Evolutionary conservation across 2,329 filamentous ascomycete genomes (phyloP), one percentile per base, ranked within the genome.

Genomic region (Ophiostoma pallidulum): DNA sequence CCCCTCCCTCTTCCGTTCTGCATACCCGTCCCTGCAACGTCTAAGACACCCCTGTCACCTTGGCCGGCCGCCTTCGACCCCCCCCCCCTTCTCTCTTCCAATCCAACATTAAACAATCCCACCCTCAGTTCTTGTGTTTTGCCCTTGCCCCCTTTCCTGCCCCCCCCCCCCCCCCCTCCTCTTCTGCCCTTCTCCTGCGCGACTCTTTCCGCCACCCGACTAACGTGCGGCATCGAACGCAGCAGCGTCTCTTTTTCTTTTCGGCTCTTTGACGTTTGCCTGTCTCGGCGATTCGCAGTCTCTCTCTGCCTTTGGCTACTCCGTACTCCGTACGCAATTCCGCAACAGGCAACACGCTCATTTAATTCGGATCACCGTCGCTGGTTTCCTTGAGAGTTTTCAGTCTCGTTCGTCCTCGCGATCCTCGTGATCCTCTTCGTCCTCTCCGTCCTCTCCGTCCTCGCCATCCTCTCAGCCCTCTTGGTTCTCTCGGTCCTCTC

Each of bases 71-170:
- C 18, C n/a, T n/a, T n/a, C n/a, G n/a, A n/a, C n/a, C n/a, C n/a
- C n/a, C n/a, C n/a, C n/a, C n/a, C n/a, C n/a, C n/a, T n/a, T n/a
- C n/a, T n/a, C n/a, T n/a, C 42, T 38, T 22, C 24, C 35, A 45
- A 28, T 38, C 22, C 35, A 16, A 45, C 42, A 28, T 38, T 31
- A 24, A 16, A 45, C 42, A 45, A 45, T 38, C 38, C 42, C 16
- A 45, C 42, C 35, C 24, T 45, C 35, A 18, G 9, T 31, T 32
- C 20, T 38, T 45, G 18, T 28, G 35, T 39, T 45, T 45, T 22
- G 43, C 26, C 43, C 33, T 28, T 10, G 10, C 41, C 41, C 24
- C 35, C 26, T 38, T 38, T 45, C 24, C 18, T 38, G 16, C 8
- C 16, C 16, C 9, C 35, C 26, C 31, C 31, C 39, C 24, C 18